Base-by-base conservation (phyloP, 345 rosid species). In the Salix dunnii region DNA sequence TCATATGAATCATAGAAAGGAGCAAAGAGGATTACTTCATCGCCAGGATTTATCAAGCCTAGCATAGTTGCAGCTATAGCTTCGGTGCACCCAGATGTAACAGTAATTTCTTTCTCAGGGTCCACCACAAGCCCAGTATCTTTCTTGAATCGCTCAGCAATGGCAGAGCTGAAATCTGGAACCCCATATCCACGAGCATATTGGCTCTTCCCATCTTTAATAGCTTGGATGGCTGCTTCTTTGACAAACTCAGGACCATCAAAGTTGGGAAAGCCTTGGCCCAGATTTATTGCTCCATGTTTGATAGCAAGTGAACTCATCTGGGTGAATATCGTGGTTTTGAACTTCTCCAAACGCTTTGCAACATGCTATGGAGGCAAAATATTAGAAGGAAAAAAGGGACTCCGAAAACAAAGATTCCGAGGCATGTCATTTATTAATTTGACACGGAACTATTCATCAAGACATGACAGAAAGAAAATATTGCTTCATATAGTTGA, bases 191-290 rank as follows among this genome's bases (percentile, higher is more conserved):
- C 98, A 55, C 98, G 97, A 31, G 99, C 99, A 79, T 96, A 94
- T 84, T 96, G 99, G 81, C 94, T 94, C 83, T 91, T 96, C 60
- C 97, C 97, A 31, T 92, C 97, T 83, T 68, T 88, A 62, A 96
- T 86, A 46, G 99, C 99, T 81, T 90, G 95, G 76, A 96, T 88
- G 7, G 98, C 99, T 12, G 93, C 97, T 77, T 94, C 97, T 84
- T 96, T 92, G 18, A 96, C 92, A 82, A 96, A 96, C 27, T 94
- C 97, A 25, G 97, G 98, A 76, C 98, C 98, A 69, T 93, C 99
- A 65, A 96, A 96, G 84, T 92, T 94, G 20, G 99, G 99, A 76
- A 96, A 96, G 68, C 98, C 98, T 83, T 96, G 99, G 43, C 99
- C 97, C 40, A 96, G 85, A 64, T 96, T 96, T 74, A 96, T 89